Evolutionary conservation across 1,139 yeast species (phyloP).

Genomic region (Suhomyces chickasaworum): DNA sequence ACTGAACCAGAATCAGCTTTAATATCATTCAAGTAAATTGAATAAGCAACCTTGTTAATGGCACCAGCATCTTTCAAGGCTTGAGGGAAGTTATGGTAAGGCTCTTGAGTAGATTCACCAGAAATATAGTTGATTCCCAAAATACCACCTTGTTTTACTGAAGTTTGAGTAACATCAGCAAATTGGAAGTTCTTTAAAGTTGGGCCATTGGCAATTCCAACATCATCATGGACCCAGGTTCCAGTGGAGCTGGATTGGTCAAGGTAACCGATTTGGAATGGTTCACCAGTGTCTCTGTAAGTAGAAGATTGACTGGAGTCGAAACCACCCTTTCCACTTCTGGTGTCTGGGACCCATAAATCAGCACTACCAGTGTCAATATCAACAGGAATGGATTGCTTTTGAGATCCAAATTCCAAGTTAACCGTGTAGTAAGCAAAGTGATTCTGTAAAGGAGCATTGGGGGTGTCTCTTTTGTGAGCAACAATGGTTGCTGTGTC

Average conservation of each 20-base stretch:
- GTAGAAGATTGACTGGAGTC: conserved; percentile 9
- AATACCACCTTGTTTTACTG: conserved; percentile 21
- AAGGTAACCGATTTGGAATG: conserved; percentile 21
- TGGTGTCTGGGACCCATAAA: conserved; percentile 19
- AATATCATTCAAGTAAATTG: conserved; percentile 44
- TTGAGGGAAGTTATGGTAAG: conserved; percentile 19
- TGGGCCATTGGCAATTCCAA: conserved; percentile 17
- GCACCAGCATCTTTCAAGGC: conserved; percentile 16
- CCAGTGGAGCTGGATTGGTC: conserved; percentile 22
- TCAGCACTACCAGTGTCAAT: conserved; percentile 28
- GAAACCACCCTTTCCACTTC: conserved; percentile 4
- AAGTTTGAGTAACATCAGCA: conserved; percentile 23
- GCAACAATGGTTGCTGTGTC: background rate
- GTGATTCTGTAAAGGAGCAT: conserved; percentile 8
- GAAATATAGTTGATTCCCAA: conserved; percentile 24
- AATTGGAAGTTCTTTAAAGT: conserved; percentile 20
- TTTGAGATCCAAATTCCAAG: conserved; percentile 15
- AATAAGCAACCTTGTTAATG: conserved; percentile 12
- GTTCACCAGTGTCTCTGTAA: conserved; percentile 1
- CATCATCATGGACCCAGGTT: conserved; percentile 20
- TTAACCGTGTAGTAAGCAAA: conserved; percentile 11
- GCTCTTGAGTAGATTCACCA: conserved; percentile 14
- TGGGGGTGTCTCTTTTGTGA: conserved; percentile 3
- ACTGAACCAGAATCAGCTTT: conserved; percentile 48
- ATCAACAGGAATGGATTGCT: conserved; percentile 13